phyloP scores from a whole-genome alignment of 495 filamentous ascomycete species.

The Penicillium malachiteum region DNA sequence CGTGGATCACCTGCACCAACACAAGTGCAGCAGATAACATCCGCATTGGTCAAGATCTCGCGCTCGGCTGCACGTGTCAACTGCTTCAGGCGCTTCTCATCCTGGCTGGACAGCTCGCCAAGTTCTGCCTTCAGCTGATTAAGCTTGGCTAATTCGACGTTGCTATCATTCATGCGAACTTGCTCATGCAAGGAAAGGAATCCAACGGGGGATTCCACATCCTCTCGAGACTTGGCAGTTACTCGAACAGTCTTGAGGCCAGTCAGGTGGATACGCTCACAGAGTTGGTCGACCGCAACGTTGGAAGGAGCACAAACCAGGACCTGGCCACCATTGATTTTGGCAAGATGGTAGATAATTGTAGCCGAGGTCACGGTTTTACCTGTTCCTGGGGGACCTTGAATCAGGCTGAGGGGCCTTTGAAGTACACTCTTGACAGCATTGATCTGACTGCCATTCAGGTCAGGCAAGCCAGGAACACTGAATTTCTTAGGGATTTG shows the following conservation, averaged over 20 bases:
- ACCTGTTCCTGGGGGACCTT: constrained; percentile 94
- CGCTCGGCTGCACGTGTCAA: constrained; percentile 90
- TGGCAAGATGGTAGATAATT: constrained; percentile 96
- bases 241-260: constrained; percentile 96
- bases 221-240: constrained; percentile 96
- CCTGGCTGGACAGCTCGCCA: constrained; percentile 90
- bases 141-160: constrained; percentile 87
- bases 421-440: constrained; percentile 95
- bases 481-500: constrained; percentile 96
- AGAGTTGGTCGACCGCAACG: constrained; percentile 97
- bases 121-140: constrained; percentile 88
- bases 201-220: constrained; percentile 94
- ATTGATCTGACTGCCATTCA: constrained; percentile 94
- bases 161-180: constrained; percentile 95
- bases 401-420: constrained; percentile 91
- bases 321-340: constrained; percentile 91
- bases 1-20: constrained; percentile 97
- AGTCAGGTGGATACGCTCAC: constrained; percentile 93
- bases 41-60: constrained; percentile 91
- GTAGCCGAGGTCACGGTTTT: constrained; percentile 99
- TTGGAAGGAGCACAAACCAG: constrained; percentile 97
- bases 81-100: constrained; percentile 98
- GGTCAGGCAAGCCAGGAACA: constrained; percentile 90
- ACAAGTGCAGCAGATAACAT: constrained; percentile 99
- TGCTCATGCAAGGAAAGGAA: constrained; percentile 96